Evolutionary conservation across 768 basidiomycete species (phyloP), one percentile per base, ranked within the genome.

Genomic region (Suillus lakei): DNA sequence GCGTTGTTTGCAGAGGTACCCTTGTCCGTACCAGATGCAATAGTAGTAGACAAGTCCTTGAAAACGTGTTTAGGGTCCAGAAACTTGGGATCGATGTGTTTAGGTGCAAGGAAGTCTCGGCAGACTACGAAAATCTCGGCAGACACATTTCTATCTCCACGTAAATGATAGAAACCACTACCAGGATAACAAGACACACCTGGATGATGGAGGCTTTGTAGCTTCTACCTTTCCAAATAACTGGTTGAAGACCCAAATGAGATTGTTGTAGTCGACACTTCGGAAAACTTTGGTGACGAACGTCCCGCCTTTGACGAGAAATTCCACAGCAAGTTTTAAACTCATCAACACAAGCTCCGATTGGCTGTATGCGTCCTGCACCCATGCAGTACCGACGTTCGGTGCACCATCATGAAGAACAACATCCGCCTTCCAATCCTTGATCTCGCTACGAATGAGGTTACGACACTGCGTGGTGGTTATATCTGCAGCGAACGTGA

Each of bases 91-190:
- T 99, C 98, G 71, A 99, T 97, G 71, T 91, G 86, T 77, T 93
- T 95, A 3, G 98, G 98, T 10, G 96, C 95, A 64, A 94, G 85
- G 81, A 95, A 99, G 64, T 93, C 94, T 64, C 91, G 91, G 78
- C 98, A 99, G 59, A 98, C 94, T 71, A 99, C 98, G 84, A 99
- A 99, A 74, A 99, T 99, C 79, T 99, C 98, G 15, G 98, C 98
- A 51, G 98, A 99, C 51, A 99, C 98, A 80, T 97, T 98, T 81
- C 96, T 96, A 44, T 41, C 60, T 44, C 46, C 26, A 41, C 1
- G 8, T 30, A 60, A 44, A 63, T 60, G 26, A 38, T 0, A 9
- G 34, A 38, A 26, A 46, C 8, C 23, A 44, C 39, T 36, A 41
- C 39, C 38, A 21, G 41, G 55, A 46, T 26, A 46, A 38, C 9